phyloP scores from a whole-genome alignment of 345 rosid species.

The Rhodamnia argentea region DNA sequence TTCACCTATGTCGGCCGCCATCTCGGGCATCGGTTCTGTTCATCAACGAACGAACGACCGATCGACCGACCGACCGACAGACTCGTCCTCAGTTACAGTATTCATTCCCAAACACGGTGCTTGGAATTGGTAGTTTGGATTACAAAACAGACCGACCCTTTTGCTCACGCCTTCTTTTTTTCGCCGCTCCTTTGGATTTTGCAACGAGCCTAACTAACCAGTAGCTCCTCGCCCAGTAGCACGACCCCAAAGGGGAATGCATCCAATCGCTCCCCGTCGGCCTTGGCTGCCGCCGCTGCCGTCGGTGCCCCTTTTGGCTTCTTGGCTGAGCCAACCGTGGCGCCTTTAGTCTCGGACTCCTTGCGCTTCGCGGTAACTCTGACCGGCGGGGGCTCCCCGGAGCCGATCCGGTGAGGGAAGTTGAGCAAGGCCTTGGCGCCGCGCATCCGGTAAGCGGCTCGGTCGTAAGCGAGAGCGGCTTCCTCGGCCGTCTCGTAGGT shows the following conservation, averaged over 20 bases:
- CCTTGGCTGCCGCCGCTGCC: neutral
- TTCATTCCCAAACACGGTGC: neutral
- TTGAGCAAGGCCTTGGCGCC: slow-evolving; percentile 62
- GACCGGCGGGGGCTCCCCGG: slow-evolving; percentile 56
- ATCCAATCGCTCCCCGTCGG: neutral
- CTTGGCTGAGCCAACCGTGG: neutral
- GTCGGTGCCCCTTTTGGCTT: neutral
- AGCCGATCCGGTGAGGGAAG: slow-evolving; percentile 47
- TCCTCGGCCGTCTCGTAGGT: slow-evolving; percentile 65
- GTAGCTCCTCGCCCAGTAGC: neutral
- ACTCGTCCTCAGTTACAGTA: neutral
- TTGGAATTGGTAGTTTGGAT: neutral
- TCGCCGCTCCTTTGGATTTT: neutral
- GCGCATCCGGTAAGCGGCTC: slow-evolving; percentile 54
- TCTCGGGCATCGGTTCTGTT: neutral
- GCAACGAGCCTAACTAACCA: neutral
- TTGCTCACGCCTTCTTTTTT: neutral
- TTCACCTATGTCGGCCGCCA: neutral
- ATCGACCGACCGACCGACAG: neutral
- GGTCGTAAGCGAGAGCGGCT: slow-evolving; percentile 69
- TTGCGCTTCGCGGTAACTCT: slow-evolving; percentile 58
- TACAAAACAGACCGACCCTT: neutral
- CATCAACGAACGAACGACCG: neutral
- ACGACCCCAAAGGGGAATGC: neutral
- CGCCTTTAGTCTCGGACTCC: neutral